A percentile compares a stretch with the other conserved stretches of the same genome.
Conservation (phyloP, 805 yeast genomes). For the Schizosaccharomyces cryophilus region DNA sequence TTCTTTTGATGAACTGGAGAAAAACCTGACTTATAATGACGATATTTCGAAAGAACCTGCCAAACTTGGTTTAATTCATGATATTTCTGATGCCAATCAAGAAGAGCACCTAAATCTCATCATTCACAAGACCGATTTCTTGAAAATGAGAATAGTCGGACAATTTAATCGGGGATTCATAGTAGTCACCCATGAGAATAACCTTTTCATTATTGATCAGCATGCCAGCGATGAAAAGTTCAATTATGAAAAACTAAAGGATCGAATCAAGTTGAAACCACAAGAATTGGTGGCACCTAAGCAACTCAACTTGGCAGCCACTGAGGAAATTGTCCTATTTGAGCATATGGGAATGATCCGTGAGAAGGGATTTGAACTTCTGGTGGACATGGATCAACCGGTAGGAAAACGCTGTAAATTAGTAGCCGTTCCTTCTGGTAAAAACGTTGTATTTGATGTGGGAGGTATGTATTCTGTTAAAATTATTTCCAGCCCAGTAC, state of each 20-base stretch:
- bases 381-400: conserved; percentile 22
- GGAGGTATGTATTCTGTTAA: conserved; percentile 13
- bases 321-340: conserved; percentile 52
- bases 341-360: conserved; percentile 34
- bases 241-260: conserved; percentile 55
- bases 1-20: background rate
- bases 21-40: background rate
- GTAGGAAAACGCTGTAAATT: conserved; percentile 37
- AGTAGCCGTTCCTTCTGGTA: conserved; percentile 47
- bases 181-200: conserved; percentile 22
- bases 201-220: conserved; percentile 69
- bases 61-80: background rate
- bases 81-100: conserved; percentile 23
- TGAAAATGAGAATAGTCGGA: conserved; percentile 56
- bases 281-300: conserved; percentile 47
- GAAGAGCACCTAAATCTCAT: conserved; percentile 35
- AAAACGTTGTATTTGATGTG: conserved; percentile 36
- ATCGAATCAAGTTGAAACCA: conserved; percentile 29
- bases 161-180: conserved; percentile 92
- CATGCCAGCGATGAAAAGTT: conserved; percentile 94
- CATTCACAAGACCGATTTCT: conserved; percentile 49
- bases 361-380: conserved; percentile 54
- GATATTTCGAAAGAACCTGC: background rate
- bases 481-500: background rate
- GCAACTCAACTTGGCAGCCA: conserved; percentile 36